Conservation (phyloP, 495 filamentous ascomycete species). For the Podospora fimiseda region DNA sequence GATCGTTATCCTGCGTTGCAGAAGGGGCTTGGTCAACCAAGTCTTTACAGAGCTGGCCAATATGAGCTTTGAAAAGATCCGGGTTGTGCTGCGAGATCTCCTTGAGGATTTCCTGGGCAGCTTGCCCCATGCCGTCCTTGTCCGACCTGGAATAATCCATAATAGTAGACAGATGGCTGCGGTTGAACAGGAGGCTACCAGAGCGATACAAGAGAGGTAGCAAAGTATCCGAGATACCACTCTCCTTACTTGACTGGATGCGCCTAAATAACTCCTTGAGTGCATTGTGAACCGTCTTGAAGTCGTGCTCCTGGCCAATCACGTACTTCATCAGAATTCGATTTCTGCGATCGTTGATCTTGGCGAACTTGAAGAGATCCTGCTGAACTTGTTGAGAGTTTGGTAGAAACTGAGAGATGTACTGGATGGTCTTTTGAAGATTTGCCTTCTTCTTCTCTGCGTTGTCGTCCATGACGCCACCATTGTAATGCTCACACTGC, state of each 20-base stretch:
- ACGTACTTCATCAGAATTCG: constrained; percentile 85
- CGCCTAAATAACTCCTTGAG: constrained; percentile 85
- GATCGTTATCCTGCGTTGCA: constrained; percentile 54
- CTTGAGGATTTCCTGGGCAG: constrained; percentile 85
- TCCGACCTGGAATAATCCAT: constrained; percentile 80
- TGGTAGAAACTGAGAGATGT: constrained; percentile 65
- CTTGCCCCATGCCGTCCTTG: constrained; percentile 64
- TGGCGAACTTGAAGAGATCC: constrained; percentile 86
- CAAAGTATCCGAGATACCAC: constrained; percentile 66
- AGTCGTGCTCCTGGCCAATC: constrained; percentile 81
- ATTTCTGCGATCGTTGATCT: constrained; percentile 80
- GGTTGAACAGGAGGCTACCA: constrained; percentile 81
- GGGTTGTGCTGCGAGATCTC: constrained; percentile 87
- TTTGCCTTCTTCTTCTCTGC: constrained; percentile 61
- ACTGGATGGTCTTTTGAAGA: constrained; percentile 60
- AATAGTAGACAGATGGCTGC: constrained; percentile 84
- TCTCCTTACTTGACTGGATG: constrained; percentile 49
- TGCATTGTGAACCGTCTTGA: constrained; percentile 79
- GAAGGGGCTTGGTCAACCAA: constrained; percentile 75
- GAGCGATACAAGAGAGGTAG: constrained; percentile 78
- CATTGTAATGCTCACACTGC: constrained; percentile 80
- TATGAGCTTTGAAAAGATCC: constrained; percentile 82
- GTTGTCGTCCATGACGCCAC: constrained; percentile 70
- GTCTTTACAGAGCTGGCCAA: constrained; percentile 83
- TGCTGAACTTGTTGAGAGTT: constrained; percentile 59